These are phyloP conservation scores for Mallotus repandus DNA, from an alignment of 441 rosid genomes.

Conservation along the genomic window DNA sequence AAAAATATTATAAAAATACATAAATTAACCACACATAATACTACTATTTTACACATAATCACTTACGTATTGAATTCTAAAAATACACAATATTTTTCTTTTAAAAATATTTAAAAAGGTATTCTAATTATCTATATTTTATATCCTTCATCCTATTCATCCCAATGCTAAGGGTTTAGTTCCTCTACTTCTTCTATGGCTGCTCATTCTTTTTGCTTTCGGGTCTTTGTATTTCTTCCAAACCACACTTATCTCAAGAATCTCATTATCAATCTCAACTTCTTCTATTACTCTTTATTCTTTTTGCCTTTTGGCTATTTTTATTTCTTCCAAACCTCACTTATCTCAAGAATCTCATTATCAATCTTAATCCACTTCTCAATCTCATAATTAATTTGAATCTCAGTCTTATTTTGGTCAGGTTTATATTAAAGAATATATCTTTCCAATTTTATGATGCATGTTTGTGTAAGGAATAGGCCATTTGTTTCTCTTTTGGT, in stretches of 20 bases:
- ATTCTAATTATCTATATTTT: too few species aligned
- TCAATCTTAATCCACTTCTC: constrained; percentile 7
- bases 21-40: too few species aligned
- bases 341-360: constrained; percentile 11
- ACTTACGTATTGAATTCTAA: too few species aligned
- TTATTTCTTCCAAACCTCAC: constrained; percentile 34
- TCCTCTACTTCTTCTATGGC: constrained; percentile 25
- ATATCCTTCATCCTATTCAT: too few species aligned
- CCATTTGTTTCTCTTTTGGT: not conserved
- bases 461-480: not conserved
- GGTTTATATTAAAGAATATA: constrained; percentile 26
- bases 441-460: constrained; percentile 13
- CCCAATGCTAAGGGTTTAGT: too few species aligned
- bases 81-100: too few species aligned
- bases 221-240: constrained; percentile 43
- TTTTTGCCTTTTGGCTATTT: constrained; percentile 49
- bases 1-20: too few species aligned
- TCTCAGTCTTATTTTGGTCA: constrained; percentile 17
- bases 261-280: constrained; percentile 14
- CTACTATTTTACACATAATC: too few species aligned
- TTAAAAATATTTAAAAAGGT: too few species aligned
- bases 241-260: constrained; percentile 19
- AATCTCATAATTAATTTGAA: constrained; percentile 7
- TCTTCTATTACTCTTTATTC: constrained; percentile 39
- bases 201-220: constrained; percentile 50